Percentiles rank a stretch among this genome's conserved stretches.
These are phyloP conservation scores for Dioszegia crocea DNA, from an alignment of 768 basidiomycete species.

Conservation along the genomic window DNA sequence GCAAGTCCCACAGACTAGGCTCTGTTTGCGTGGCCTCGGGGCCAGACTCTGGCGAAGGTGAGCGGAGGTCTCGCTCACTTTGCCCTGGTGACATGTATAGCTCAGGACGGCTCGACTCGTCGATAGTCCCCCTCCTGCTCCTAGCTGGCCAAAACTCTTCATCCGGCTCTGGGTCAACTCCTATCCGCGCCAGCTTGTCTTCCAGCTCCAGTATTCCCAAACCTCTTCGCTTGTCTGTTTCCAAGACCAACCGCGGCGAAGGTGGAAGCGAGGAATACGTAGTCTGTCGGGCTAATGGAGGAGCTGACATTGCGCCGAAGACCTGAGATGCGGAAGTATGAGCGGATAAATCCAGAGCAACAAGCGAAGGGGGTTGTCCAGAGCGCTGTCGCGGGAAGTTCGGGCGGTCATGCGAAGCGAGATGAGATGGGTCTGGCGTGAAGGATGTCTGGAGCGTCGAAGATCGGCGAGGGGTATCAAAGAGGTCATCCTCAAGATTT, in stretches of 20 bases:
- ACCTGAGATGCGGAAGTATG: slow-evolving; percentile 26
- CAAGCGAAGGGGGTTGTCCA: neutral
- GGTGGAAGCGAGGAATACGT: slow-evolving; percentile 42
- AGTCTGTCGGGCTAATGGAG: slow-evolving; percentile 14
- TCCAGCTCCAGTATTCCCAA: neutral
- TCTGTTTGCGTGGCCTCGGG: neutral
- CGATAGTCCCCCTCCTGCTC: slow-evolving; percentile 21
- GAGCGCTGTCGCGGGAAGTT: neutral
- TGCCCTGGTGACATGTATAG: neutral
- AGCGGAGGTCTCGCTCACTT: neutral
- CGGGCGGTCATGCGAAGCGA: neutral
- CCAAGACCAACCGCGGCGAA: slow-evolving; percentile 22
- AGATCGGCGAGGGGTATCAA: neutral
- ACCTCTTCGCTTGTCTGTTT: neutral
- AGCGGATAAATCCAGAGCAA: neutral
- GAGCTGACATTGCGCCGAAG: slow-evolving; percentile 10
- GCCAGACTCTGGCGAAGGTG: neutral
- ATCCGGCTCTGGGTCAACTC: slow-evolving; percentile 1
- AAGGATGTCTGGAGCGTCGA: neutral
- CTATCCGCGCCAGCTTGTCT: neutral
- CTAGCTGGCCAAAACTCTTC: slow-evolving; percentile 29
- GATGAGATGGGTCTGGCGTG: neutral
- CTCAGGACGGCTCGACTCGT: neutral
- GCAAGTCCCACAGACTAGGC: slow-evolving; percentile 41
- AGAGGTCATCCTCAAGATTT: neutral